phyloP scores from a whole-genome alignment of 1,284 basidiomycete genomes.

The Ceratorhiza oryzae-sativae region DNA sequence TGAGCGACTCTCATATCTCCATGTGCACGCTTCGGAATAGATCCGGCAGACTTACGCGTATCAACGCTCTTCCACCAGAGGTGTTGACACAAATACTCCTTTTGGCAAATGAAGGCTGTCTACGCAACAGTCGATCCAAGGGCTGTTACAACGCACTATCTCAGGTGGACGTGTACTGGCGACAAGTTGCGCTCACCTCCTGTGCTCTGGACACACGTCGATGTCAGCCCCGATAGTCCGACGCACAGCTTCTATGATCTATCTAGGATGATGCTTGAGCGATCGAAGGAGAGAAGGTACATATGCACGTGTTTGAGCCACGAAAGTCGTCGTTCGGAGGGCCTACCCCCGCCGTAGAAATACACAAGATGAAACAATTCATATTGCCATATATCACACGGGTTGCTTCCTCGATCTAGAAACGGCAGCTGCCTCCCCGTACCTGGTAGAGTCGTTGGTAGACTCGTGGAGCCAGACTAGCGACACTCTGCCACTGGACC shows the following conservation, averaged over 20 bases:
- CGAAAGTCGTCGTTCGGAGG: background rate
- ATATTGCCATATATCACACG: background rate
- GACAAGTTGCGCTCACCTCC: background rate
- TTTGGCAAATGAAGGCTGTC: background rate
- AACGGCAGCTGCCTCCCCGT: background rate
- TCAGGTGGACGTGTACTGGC: background rate
- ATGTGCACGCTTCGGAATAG: background rate
- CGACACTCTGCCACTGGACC: background rate
- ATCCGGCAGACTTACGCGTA: background rate
- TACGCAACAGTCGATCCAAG: background rate
- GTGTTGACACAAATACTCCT: background rate
- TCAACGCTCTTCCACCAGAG: background rate
- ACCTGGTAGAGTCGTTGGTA: background rate
- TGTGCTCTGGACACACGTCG: constrained; percentile 9
- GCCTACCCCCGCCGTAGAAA: background rate
- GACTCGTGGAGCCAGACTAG: background rate
- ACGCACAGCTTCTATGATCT: background rate
- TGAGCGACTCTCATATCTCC: background rate
- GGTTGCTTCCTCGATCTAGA: background rate
- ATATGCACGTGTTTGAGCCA: background rate
- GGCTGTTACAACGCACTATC: background rate
- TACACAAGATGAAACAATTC: background rate
- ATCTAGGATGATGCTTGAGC: background rate
- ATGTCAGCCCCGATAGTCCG: background rate
- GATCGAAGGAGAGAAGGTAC: background rate